phyloP scores from a whole-genome alignment of 306 rosid species.

The Lathyrus sativus region DNA sequence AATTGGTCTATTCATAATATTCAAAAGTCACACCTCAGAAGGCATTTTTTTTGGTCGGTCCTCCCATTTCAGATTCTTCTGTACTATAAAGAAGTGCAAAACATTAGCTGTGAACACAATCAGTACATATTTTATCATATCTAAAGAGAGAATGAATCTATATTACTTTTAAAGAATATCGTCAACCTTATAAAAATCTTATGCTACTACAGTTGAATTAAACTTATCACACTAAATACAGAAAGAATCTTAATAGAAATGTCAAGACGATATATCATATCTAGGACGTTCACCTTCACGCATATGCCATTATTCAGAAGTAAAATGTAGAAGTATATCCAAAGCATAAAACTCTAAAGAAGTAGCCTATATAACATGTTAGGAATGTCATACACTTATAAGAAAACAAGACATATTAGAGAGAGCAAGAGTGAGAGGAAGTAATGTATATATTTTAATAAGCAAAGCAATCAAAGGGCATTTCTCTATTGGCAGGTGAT shows the following conservation, averaged over 20 bases:
- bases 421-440: background rate
- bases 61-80: background rate
- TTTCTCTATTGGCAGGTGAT: slow-evolving; percentile 37
- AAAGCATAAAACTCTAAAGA: slow-evolving; percentile 27
- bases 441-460: slow-evolving; percentile 15
- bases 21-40: background rate
- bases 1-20: background rate
- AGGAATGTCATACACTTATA: slow-evolving; percentile 7
- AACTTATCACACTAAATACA: too few relatives aligned
- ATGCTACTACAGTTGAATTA: too few relatives aligned
- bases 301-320: too few relatives aligned
- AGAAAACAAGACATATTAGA: background rate
- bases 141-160: background rate
- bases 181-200: too few relatives aligned
- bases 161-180: too few relatives aligned
- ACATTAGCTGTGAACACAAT: background rate
- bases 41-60: background rate
- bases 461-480: slow-evolving; percentile 40
- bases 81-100: background rate
- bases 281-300: too few relatives aligned
- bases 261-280: too few relatives aligned
- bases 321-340: slow-evolving; percentile 32
- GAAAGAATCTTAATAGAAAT: too few relatives aligned
- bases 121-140: slow-evolving; percentile 2
- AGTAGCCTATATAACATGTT: slow-evolving; percentile 29